Evolutionary conservation across 2,329 filamentous ascomycete genomes (phyloP).

Genomic region (Ophiocordyceps unilateralis): DNA sequence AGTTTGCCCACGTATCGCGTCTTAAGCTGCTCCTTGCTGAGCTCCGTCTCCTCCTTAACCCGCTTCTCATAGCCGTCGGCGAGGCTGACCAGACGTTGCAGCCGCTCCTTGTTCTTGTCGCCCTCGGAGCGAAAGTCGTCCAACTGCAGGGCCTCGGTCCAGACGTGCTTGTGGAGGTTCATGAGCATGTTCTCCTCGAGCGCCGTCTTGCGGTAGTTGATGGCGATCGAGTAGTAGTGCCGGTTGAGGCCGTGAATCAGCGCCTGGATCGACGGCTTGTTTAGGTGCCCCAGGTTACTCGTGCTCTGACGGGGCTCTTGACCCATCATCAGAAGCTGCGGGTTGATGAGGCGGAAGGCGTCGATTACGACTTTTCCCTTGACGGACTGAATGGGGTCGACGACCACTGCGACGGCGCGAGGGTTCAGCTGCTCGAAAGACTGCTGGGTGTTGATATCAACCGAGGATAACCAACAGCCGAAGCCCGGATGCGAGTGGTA

Average conservation of each 20-base stretch:
- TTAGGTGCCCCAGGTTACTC: constrained; percentile 91
- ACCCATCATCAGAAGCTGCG: constrained; percentile 92
- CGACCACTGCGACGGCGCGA: constrained; percentile 90
- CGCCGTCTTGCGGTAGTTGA: constrained; percentile 95
- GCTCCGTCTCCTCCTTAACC: constrained; percentile 94
- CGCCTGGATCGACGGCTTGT: constrained; percentile 99
- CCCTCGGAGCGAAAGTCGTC: constrained; percentile 82
- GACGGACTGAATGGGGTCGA: constrained; percentile 96
- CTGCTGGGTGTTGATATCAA: constrained; percentile 99
- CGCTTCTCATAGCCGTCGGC: constrained; percentile 97
- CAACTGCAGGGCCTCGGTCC: constrained; percentile 96
- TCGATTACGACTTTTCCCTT: constrained; percentile 99
- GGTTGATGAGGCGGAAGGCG: constrained; percentile 95
- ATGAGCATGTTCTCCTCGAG: constrained; percentile 99
- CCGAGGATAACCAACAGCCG: constrained; percentile 95
- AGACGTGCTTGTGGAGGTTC: constrained; percentile 99
- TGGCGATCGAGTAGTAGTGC: constrained; percentile 98
- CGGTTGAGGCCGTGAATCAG: constrained; percentile 95
- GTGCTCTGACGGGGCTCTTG: constrained; percentile 97
- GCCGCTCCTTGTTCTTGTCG: constrained; percentile 67
- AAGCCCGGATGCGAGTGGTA: constrained; percentile 99
- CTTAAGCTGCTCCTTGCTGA: constrained; percentile 95
- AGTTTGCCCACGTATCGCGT: constrained; percentile 98
- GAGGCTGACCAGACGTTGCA: constrained; percentile 74
- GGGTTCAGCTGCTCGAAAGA: constrained; percentile 98